Evolutionary conservation across 768 basidiomycete species (phyloP).

Genomic region (Mycena filopes): DNA sequence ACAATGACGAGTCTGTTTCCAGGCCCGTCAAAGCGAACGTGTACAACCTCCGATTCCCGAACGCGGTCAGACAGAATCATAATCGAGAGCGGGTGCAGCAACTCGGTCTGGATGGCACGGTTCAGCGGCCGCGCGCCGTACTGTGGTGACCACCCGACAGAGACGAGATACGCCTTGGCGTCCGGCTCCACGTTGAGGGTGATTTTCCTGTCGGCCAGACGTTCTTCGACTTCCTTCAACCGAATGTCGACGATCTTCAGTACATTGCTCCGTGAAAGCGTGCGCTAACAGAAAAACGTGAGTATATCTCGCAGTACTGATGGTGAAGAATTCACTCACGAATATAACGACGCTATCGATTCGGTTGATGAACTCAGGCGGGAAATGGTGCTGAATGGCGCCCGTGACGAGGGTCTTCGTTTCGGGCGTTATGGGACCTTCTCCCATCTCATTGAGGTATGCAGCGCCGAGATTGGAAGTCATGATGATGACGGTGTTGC

Average conservation of each 20-base stretch:
- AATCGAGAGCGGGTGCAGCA: slow-evolving; percentile 90
- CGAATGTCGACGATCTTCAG: slow-evolving; percentile 91
- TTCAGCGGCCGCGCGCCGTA: slow-evolving; percentile 96
- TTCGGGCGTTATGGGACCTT: slow-evolving; percentile 71
- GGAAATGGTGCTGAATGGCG: slow-evolving; percentile 86
- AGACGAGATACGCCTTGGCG: slow-evolving; percentile 80
- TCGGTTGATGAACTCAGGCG: slow-evolving; percentile 92
- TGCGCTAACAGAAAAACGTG: slow-evolving; percentile 60
- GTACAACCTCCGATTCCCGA: slow-evolving; percentile 81
- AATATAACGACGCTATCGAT: slow-evolving; percentile 90
- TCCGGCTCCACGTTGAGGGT: slow-evolving; percentile 78
- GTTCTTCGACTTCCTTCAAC: slow-evolving; percentile 84
- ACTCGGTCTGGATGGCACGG: slow-evolving; percentile 89
- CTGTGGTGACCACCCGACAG: slow-evolving; percentile 79
- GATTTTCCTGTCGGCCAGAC: slow-evolving; percentile 85
- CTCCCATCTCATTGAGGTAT: slow-evolving; percentile 78
- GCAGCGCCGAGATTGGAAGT: slow-evolving; percentile 91
- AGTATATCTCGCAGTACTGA: neutral
- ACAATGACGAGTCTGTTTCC: slow-evolving; percentile 81
- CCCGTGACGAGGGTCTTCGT: slow-evolving; percentile 78
- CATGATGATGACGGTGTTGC: slow-evolving; percentile 92
- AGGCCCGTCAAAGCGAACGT: slow-evolving; percentile 82
- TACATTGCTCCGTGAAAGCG: slow-evolving; percentile 81
- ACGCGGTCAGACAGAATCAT: slow-evolving; percentile 87
- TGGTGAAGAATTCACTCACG: slow-evolving; percentile 54